Percentiles rank a stretch among this genome's conserved stretches.
These are phyloP conservation scores for Eragrostis tef DNA, from an alignment of 202 grass and related monocot species.

Conservation along the genomic window DNA sequence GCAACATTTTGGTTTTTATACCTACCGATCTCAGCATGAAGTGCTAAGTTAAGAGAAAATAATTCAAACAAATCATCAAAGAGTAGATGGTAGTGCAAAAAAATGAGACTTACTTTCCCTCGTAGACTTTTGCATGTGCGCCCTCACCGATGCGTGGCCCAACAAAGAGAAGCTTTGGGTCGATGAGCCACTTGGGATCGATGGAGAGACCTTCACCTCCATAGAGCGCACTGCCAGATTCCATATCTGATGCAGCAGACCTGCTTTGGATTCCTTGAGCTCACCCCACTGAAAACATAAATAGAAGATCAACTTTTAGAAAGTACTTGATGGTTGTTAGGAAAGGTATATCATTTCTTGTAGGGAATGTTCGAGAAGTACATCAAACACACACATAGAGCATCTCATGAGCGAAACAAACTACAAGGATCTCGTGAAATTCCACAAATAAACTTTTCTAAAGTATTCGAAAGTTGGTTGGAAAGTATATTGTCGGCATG, in stretches of 20 bases:
- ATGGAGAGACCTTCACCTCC: slow-evolving; percentile 55
- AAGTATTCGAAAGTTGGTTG: slow-evolving; percentile 35
- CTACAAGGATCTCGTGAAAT: not conserved
- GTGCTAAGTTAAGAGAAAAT: slow-evolving; percentile 45
- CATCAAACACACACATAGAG: not conserved
- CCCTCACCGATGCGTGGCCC: slow-evolving; percentile 89
- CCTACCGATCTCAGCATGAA: slow-evolving; percentile 57
- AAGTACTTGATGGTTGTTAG: slow-evolving; percentile 24
- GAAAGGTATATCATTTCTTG: not conserved
- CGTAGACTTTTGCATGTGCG: slow-evolving; percentile 86
- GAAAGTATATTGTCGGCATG: slow-evolving; percentile 26
- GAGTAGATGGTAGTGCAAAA: slow-evolving; percentile 27
- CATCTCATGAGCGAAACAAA: not conserved
- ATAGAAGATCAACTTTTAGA: slow-evolving; percentile 40
- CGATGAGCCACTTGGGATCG: slow-evolving; percentile 85
- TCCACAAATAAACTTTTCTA: slow-evolving; percentile 14
- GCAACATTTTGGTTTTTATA: slow-evolving; percentile 98
- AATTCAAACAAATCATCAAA: slow-evolving; percentile 37
- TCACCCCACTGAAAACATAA: slow-evolving; percentile 48
- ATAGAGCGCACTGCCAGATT: slow-evolving; percentile 67
- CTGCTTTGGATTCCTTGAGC: slow-evolving; percentile 32
- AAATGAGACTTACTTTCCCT: slow-evolving; percentile 76
- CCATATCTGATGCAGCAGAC: slow-evolving; percentile 53
- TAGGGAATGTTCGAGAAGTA: not conserved
- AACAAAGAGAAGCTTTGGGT: slow-evolving; percentile 90